Evolutionary conservation across 2,329 filamentous ascomycete genomes (phyloP), one percentile per base, ranked within the genome.

Genomic region (Hymenoscyphus linearis): DNA sequence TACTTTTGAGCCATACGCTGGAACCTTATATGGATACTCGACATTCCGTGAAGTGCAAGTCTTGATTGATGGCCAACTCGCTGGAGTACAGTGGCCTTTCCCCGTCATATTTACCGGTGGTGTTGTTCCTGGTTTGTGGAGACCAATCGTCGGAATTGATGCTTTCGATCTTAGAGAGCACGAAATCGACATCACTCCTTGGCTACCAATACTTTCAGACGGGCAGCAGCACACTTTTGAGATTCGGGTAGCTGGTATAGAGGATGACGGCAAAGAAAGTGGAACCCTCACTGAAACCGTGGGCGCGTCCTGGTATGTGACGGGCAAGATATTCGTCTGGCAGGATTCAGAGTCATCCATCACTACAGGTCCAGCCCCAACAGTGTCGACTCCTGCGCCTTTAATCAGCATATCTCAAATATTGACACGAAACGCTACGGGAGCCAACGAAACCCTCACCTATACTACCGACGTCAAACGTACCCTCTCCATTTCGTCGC

Each of bases 51-150:
- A 96, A 75, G 80, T 95, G 1, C 89, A 93, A 67, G 77, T 95
- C 0, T 77, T 83, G 52, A 89, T 96, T 58, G 90, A 96, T 69
- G 88, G 83, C 1, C 75, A 81, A 18, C 74, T 93, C 25, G 89
- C 88, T 1, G 91, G 90, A 2, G 85, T 92, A 1, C 82, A 85
- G 35, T 95, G 89, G 89, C 91, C 91, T 0, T 93, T 90, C 68
- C 90, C 90, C 0, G 81, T 91, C 18, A 87, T 96, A 55, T 93
- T 93, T 68, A 93, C 91, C 0, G 91, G 91, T 2, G 90, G 90
- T 1, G 80, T 96, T 5, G 86, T 88, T 0, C 90, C 90, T 4
- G 85, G 85, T 1, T 80, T 95, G 44, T 91, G 92, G 82, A 80
- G 89, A 6, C 91, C 91, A 0, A 81, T 95, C 59, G 90, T 90